Percentiles rank a stretch among this genome's conserved stretches.
phyloP scores from a whole-genome alignment of 2,329 filamentous ascomycete genomes.

The Zymoseptoria ardabiliae region DNA sequence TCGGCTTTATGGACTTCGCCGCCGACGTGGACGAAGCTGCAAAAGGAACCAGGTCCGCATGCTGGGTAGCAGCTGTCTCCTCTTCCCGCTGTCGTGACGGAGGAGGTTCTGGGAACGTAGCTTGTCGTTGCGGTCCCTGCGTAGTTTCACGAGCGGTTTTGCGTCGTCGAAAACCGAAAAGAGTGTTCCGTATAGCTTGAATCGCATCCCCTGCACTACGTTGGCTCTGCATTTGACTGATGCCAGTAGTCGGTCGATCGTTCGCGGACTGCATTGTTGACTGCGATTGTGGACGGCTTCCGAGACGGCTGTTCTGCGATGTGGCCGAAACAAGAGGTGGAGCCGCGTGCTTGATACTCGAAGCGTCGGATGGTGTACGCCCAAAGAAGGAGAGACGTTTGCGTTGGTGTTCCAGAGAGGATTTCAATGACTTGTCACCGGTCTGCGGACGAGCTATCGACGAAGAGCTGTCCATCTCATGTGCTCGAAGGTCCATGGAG shows the following conservation, averaged over 20 bases:
- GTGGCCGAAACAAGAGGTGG: conserved; percentile 10
- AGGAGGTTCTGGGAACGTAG: conserved; percentile 11
- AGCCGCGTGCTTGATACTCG: conserved; percentile 8
- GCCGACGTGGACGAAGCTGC: conserved; percentile 5
- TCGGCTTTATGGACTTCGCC: neutral
- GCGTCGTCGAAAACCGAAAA: conserved; percentile 14
- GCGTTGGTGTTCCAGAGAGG: conserved; percentile 5
- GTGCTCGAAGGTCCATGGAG: neutral
- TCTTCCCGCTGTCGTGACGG: neutral
- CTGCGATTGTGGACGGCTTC: neutral
- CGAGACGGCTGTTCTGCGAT: conserved; percentile 3
- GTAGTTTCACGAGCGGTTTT: conserved; percentile 5
- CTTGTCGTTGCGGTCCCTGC: conserved; percentile 2
- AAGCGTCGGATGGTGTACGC: conserved; percentile 17
- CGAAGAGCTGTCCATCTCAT: neutral
- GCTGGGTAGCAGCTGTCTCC: conserved; percentile 2
- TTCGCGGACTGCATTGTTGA: conserved; percentile 14
- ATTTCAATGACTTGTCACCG: neutral
- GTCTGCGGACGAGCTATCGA: neutral
- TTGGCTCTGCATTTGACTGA: conserved; percentile 2
- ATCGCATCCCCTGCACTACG: conserved; percentile 19
- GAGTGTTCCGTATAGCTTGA: conserved; percentile 20
- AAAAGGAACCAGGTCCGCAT: conserved; percentile 8
- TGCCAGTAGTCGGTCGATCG: neutral
- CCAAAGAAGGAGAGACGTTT: conserved; percentile 24